Evolutionary conservation across 495 filamentous ascomycete genomes (phyloP).

Genomic region (Annulohypoxylon moriforme): DNA sequence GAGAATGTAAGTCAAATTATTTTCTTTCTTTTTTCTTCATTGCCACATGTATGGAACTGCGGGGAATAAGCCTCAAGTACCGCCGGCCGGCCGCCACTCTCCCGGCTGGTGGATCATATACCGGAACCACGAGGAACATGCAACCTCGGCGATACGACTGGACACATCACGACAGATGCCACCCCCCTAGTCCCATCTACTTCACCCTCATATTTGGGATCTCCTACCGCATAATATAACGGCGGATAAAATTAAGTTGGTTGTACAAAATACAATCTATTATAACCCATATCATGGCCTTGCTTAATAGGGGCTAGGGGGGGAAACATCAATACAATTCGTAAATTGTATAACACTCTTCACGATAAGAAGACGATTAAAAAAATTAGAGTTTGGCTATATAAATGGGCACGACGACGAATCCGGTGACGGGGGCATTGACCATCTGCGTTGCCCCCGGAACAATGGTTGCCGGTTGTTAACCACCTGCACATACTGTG

Average conservation of each 20-base stretch:
- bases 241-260: background rate
- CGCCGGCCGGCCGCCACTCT: background rate
- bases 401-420: background rate
- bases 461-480: background rate
- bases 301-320: background rate
- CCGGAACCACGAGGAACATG: background rate
- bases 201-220: background rate
- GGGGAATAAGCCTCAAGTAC: constrained; percentile 12
- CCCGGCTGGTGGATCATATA: background rate
- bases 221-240: background rate
- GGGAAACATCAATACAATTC: background rate
- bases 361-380: background rate
- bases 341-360: background rate
- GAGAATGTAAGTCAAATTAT: constrained; percentile 75
- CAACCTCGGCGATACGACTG: background rate
- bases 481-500: background rate
- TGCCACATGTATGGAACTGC: background rate
- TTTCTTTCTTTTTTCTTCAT: constrained; percentile 37
- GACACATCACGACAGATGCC: background rate
- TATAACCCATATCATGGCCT: background rate
- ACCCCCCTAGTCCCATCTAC: background rate
- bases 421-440: background rate
- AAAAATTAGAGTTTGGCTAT: too few relatives aligned
- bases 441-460: background rate
- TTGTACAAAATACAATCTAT: background rate